A percentile compares a stretch with the other conserved stretches of the same genome.
phyloP scores from a whole-genome alignment of 805 yeast species.

The Yamadazyma insecticola region DNA sequence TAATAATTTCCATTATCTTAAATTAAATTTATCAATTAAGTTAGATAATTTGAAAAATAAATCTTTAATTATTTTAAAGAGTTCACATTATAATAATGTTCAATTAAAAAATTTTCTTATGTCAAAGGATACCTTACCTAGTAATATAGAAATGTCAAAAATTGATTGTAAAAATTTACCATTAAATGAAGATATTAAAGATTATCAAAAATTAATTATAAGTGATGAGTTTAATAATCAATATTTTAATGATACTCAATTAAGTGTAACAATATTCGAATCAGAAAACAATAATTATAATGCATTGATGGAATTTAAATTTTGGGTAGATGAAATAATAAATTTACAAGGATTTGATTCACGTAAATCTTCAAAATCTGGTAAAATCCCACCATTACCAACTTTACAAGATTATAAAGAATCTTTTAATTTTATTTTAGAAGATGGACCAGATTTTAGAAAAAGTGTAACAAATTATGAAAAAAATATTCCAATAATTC shows the following conservation, averaged over 20 bases:
- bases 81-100: too few species aligned
- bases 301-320: constrained; percentile 19
- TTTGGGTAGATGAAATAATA: constrained; percentile 20
- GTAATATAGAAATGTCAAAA: constrained; percentile 23
- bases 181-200: constrained; percentile 12
- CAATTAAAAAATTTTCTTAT: constrained; percentile 10
- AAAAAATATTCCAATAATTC: constrained; percentile 22
- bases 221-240: constrained; percentile 21
- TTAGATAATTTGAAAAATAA: constrained; percentile 9
- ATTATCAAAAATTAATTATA: constrained; percentile 20
- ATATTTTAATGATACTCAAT: constrained; percentile 11
- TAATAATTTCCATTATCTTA: constrained; percentile 17
- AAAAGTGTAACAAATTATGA: constrained; percentile 28
- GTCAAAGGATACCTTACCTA: background rate
- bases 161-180: constrained; percentile 24
- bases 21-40: constrained; percentile 24
- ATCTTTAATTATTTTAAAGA: constrained; percentile 29
- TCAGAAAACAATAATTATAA: constrained; percentile 9
- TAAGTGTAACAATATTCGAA: constrained; percentile 26
- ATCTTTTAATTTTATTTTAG: constrained; percentile 30
- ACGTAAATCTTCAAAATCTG: constrained; percentile 1
- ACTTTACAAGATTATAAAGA: constrained; percentile 18
- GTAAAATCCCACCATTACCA: background rate
- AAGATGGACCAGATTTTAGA: constrained; percentile 43
- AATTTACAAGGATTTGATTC: too few species aligned